These are phyloP conservation scores for Paramyrothecium roridum DNA, from an alignment of 2,329 filamentous ascomycete genomes.

Conservation along the genomic window DNA sequence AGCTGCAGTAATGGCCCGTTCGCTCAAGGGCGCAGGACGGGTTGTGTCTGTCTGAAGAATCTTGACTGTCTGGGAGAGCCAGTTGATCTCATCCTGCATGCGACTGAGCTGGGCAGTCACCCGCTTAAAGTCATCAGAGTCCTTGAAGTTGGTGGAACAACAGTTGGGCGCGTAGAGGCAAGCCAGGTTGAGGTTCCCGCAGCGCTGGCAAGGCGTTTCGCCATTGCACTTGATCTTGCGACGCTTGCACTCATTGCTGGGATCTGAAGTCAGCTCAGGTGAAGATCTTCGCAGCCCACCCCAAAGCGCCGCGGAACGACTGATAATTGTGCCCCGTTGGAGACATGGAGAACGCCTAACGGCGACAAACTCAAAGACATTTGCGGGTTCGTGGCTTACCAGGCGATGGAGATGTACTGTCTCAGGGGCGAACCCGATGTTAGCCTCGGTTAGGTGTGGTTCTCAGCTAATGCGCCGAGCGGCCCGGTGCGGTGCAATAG, in stretches of 20 bases:
- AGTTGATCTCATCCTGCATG: conserved; percentile 81
- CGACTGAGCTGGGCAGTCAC: conserved; percentile 72
- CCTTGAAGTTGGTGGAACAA: conserved; percentile 78
- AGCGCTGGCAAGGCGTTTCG: conserved; percentile 64
- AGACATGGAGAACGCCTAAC: background rate
- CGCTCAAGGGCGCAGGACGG: conserved; percentile 40
- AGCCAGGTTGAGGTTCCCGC: conserved; percentile 63
- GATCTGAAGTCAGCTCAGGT: background rate
- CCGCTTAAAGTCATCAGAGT: conserved; percentile 84
- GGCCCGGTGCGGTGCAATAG: background rate
- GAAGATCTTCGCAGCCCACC: conserved; percentile 2
- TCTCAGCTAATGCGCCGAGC: background rate
- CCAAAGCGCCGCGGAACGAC: conserved; percentile 1
- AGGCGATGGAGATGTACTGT: conserved; percentile 60
- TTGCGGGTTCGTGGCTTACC: conserved; percentile 36
- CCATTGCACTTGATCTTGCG: conserved; percentile 75
- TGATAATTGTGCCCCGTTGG: background rate
- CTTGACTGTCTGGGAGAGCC: conserved; percentile 69
- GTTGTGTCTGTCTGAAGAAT: conserved; percentile 57
- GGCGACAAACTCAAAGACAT: background rate
- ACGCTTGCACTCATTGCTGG: conserved; percentile 70
- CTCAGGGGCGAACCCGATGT: conserved; percentile 4
- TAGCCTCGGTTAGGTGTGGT: conserved; percentile 8
- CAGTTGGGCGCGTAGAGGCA: conserved; percentile 67
- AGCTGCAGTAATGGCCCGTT: conserved; percentile 33